Evolutionary conservation across 2,329 filamentous ascomycete species (phyloP), one percentile per base, ranked within the genome.

Genomic region (Akanthomyces dipterigenus): DNA sequence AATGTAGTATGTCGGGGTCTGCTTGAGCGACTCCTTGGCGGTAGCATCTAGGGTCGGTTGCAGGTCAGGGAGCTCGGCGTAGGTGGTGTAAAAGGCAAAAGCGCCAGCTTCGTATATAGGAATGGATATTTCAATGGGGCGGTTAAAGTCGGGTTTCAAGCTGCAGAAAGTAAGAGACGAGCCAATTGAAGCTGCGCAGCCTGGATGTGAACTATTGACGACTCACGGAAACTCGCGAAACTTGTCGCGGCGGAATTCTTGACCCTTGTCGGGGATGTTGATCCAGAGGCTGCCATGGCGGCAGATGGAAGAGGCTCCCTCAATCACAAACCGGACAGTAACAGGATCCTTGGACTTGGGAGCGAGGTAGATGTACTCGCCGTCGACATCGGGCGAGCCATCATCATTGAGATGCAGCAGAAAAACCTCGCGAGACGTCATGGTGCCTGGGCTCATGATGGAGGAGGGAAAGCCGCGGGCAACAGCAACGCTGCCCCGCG

Each of bases 301-400:
- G 75, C 93, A 97, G 79, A 99, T 95, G 64, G 93, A 96, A 72
- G 93, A 96, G 62, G 91, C 93, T 64, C 95, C 93, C 75, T 97
- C 90, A 68, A 97, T 93, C 67, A 91, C 86, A 75, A 99, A 96
- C 63, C 93, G 88, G 62, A 97, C 80, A 58, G 84, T 84, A 70
- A 98, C 88, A 46, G 89, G 89, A n/a, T 88, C 82, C 45, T 82
- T 83, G 20, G 89, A 88, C 65, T 77, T 78, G 20, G 95, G 87
- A 0, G 92, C 89, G 48, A 99, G 81, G 74, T 96, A 96, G 70
- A 98, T 90, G 79, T 97, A 99, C 68, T 90, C 87, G 69, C 92
- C 90, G 28, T 90, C 83, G 54, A 99, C 87, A 73, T 96, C 88
- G 40, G 96, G 95, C 67, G 91, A 92, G 69, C 96, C 95, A 76